Conservation (phyloP, 139 green algal species). For the Spirogloea muscicola region DNA sequence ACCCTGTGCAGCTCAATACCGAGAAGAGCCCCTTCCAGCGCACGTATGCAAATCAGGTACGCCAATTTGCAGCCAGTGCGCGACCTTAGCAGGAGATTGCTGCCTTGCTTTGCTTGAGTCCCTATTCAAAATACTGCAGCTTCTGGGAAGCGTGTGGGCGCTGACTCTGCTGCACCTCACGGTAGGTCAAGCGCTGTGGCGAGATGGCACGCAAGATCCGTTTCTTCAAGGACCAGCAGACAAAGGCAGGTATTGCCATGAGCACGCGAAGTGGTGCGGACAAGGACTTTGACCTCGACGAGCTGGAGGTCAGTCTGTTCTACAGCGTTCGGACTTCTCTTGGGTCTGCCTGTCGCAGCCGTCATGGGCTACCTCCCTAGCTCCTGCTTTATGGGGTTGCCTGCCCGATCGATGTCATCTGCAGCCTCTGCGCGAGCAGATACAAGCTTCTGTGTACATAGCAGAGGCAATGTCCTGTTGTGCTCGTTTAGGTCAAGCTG, state of each 20-base stretch:
- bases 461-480: slow-evolving; percentile 31
- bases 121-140: background rate
- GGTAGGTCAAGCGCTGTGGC: slow-evolving; percentile 92
- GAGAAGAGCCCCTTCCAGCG: slow-evolving; percentile 88
- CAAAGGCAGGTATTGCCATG: slow-evolving; percentile 63
- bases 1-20: slow-evolving; percentile 71
- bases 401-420: no score
- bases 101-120: no score
- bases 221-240: slow-evolving; percentile 85
- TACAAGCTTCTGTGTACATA: no score
- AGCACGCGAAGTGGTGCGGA: slow-evolving; percentile 1
- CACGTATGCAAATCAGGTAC: slow-evolving; percentile 76
- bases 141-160: background rate
- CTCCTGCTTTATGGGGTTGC: no score
- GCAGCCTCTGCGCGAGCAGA: no score
- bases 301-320: slow-evolving; percentile 65
- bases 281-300: slow-evolving; percentile 63
- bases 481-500: slow-evolving; percentile 68
- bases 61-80: no score
- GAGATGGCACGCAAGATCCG: slow-evolving; percentile 93
- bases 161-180: background rate
- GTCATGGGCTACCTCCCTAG: no score
- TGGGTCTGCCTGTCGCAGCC: no score
- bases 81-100: no score
- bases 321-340: no score